These are phyloP conservation scores for Daedaleopsis nitida DNA, from an alignment of 768 basidiomycete species.

Conservation along the genomic window DNA sequence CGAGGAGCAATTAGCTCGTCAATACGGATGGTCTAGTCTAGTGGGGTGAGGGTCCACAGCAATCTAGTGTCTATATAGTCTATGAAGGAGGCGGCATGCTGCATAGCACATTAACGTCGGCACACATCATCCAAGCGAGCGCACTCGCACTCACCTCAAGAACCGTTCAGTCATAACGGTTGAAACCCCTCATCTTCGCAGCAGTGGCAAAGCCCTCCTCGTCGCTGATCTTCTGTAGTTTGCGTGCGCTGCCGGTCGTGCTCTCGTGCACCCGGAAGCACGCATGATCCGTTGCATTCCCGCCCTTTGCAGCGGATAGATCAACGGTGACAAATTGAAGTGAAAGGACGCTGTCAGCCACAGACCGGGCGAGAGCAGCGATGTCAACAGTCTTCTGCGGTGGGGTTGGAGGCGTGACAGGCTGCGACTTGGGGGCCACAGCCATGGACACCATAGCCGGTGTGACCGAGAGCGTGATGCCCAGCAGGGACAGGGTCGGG, in stretches of 20 bases:
- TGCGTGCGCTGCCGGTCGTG: neutral
- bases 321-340: constrained; percentile 11
- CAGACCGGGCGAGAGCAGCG: constrained; percentile 1
- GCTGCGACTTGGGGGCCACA: neutral
- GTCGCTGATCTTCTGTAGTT: constrained; percentile 3
- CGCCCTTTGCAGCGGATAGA: constrained; percentile 3
- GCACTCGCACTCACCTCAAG: neutral
- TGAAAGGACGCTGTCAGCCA: constrained; percentile 8
- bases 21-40: neutral
- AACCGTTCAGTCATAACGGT: constrained; percentile 12
- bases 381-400: constrained; percentile 5
- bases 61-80: constrained; percentile 2
- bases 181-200: constrained; percentile 10
- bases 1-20: neutral
- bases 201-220: constrained; percentile 1
- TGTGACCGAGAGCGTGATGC: constrained; percentile 13
- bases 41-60: neutral
- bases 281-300: neutral
- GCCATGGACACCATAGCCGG: constrained; percentile 5
- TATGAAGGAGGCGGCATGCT: neutral
- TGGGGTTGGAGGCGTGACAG: neutral
- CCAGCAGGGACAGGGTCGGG: neutral
- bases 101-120: neutral
- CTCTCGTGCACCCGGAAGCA: constrained; percentile 7
- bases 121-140: neutral